These are phyloP conservation scores for Penicillium malachiteum DNA, from an alignment of 495 filamentous ascomycete species.

Conservation along the genomic window DNA sequence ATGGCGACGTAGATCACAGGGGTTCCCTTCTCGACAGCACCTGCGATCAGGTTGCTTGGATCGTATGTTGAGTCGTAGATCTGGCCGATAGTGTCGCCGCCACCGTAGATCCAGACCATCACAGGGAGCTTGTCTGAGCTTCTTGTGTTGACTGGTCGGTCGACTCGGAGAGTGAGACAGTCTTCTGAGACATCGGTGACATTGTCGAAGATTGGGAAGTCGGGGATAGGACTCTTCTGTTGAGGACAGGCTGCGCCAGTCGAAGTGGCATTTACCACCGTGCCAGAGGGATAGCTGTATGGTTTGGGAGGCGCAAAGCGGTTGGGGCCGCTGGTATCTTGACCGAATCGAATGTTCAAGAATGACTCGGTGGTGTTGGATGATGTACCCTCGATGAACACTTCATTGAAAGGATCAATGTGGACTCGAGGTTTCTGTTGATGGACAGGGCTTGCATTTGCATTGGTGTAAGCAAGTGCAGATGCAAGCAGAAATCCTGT, in stretches of 20 bases:
- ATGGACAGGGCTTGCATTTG: not conserved
- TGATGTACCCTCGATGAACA: constrained; percentile 6
- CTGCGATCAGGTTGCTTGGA: constrained; percentile 6
- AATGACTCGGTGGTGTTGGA: constrained; percentile 13
- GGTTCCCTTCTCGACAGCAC: constrained; percentile 6
- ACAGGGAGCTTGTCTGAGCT: constrained; percentile 11
- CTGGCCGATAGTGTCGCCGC: constrained; percentile 15
- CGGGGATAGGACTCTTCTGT: constrained; percentile 9
- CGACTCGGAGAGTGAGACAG: constrained; percentile 13
- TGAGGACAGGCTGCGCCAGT: constrained; percentile 18
- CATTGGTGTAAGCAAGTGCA: not conserved
- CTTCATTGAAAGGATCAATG: not conserved
- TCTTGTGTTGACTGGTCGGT: constrained; percentile 10
- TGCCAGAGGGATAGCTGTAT: constrained; percentile 9
- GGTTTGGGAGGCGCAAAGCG: constrained; percentile 15
- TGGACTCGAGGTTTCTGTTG: too few relatives aligned
- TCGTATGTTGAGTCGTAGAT: constrained; percentile 15
- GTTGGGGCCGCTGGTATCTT: constrained; percentile 10
- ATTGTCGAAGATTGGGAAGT: constrained; percentile 14
- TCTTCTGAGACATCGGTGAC: constrained; percentile 14
- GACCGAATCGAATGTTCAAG: constrained; percentile 14
- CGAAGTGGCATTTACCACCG: constrained; percentile 12
- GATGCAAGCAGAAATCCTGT: too few relatives aligned
- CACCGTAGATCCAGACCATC: constrained; percentile 18
- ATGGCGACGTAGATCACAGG: constrained; percentile 16